phyloP scores from a whole-genome alignment of 495 filamentous ascomycete species.

The Pyronema omphalodes region DNA sequence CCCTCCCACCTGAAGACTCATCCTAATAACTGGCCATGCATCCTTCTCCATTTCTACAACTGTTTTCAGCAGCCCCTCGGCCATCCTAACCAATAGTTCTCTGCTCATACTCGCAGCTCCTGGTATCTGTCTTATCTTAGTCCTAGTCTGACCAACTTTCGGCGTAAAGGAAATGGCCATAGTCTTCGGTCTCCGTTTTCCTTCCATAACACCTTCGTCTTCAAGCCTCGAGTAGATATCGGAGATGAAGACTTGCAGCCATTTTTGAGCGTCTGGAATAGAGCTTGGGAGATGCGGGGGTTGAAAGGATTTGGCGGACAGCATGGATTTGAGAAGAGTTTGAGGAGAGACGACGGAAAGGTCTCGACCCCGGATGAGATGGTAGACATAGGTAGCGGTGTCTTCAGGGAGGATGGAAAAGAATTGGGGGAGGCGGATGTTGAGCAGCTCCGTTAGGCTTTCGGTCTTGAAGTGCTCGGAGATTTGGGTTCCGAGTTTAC shows the following conservation, averaged over 20 bases:
- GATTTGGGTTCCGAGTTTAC: conserved; percentile 85
- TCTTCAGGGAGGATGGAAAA: conserved; percentile 68
- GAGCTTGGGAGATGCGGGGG: conserved; percentile 35
- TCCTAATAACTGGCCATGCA: conserved; percentile 77
- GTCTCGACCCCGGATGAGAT: conserved; percentile 71
- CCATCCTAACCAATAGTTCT: conserved; percentile 52
- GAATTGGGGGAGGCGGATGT: conserved; percentile 55
- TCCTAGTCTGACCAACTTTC: conserved; percentile 39
- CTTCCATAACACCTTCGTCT: conserved; percentile 80
- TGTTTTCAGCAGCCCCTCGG: conserved; percentile 56
- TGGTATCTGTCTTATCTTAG: conserved; percentile 57
- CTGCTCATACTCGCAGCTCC: conserved; percentile 55
- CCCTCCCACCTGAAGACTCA: conserved; percentile 68
- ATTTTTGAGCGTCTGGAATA: conserved; percentile 55
- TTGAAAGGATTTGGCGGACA: conserved; percentile 91
- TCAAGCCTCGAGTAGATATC: conserved; percentile 82
- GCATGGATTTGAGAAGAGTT: conserved; percentile 91
- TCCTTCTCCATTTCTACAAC: conserved; percentile 54
- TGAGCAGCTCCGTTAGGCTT: conserved; percentile 53
- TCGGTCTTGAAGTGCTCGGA: conserved; percentile 62
- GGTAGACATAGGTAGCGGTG: conserved; percentile 72
- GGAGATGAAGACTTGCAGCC: conserved; percentile 80
- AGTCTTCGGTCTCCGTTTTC: conserved; percentile 67
- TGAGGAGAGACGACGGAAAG: conserved; percentile 73
- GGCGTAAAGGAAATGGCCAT: conserved; percentile 66